Evolutionary conservation across 768 basidiomycete genomes (phyloP), one percentile per base, ranked within the genome.

Genomic region (Lepiota subincarnata): DNA sequence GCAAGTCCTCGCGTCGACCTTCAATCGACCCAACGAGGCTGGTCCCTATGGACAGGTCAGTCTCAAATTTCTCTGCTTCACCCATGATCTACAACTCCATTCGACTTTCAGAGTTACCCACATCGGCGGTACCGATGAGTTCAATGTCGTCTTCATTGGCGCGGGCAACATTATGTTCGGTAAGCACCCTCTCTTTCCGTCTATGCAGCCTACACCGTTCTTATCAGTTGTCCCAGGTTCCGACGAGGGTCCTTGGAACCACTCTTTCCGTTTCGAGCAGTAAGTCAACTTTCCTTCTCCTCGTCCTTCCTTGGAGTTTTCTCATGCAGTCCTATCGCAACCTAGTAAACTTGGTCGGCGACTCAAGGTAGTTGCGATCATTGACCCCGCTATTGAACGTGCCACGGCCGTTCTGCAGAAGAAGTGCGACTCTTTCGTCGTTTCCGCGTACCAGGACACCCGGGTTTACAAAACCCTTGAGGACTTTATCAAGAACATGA

Each of bases 141-240:
- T 97, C 79, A 96, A 97, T 68, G 86, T 98, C 50, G 83, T 96
- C 67, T 94, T 96, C 70, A 77, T 98, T 60, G 95, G 95, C 47
- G 95, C 95, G 22, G 95, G 94, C 13, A 96, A 97, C 73, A 95
- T 98, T 73, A 97, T 97, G 93, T 98, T 98, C 66, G 95, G 94
- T 83, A 49, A 52, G 31, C 19, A 35, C 4, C n/a, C 46, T 40
- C 47, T 41, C 20, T 6, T 7, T 11, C 28, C 6, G 55, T 34
- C 34, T 26, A n/a, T 36, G 48, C 39, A 34, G 18, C 45, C 40
- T 18, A n/a, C 26, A 38, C 39, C 26, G 35, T 51, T 28, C 57
- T 48, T 35, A 56, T 45, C 16, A 6, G 31, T 19, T 10, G 41
- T 14, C 34, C 20, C 66, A 92, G 90, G 90, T 55, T 92, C 89